Evolutionary conservation across 108 stramenopile genomes (phyloP), one percentile per base, ranked within the genome.

Genomic region (Bacterosira constricta): DNA sequence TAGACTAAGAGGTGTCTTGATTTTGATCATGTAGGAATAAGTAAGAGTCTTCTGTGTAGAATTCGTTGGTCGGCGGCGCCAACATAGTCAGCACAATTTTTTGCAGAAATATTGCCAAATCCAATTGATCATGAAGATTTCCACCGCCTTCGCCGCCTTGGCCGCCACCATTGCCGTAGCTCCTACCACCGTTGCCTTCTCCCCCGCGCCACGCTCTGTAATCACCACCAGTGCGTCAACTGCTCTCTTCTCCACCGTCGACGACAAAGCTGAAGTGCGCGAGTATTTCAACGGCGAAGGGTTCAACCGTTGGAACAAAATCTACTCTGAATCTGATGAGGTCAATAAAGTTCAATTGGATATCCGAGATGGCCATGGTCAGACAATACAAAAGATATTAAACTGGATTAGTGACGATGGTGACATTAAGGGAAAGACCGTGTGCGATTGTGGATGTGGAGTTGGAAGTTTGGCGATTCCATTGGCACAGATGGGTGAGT

Each of bases 301-400:
- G n/a, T 98, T 98, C 88, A 94, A 90, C 50, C 87, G 97, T 60
- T 98, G 97, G 97, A 97, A 98, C 75, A 98, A 98, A 71, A 96
- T 96, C 58, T 96, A 96, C 71, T 93, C 92, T 26, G 90, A 95
- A 5, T 84, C 85, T 27, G 97, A 96, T 75, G 97, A 97, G 42
- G 96, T 97, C 34, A 97, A 97, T 81, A 82, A 82, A 5, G 97
- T 98, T 5, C 97, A 98, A 71, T 46, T 94, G 46, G 97, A 98
- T 82, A 98, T 98, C 61, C 90, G 97, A 26, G 91, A 83, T 50
- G 97, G 97, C 5, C 97, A 98, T 76, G 92, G 87, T 49, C 95
- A 97, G 80, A 98, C 97, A 23, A 96, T 98, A 68, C 92, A 95
- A 69, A 97, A 97, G 87, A 94, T 98, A 52, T 74, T 98, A 63